A percentile compares a stretch with the other conserved stretches of the same genome.
phyloP scores from a whole-genome alignment of 495 filamentous ascomycete species.

The Penicillium parvum region DNA sequence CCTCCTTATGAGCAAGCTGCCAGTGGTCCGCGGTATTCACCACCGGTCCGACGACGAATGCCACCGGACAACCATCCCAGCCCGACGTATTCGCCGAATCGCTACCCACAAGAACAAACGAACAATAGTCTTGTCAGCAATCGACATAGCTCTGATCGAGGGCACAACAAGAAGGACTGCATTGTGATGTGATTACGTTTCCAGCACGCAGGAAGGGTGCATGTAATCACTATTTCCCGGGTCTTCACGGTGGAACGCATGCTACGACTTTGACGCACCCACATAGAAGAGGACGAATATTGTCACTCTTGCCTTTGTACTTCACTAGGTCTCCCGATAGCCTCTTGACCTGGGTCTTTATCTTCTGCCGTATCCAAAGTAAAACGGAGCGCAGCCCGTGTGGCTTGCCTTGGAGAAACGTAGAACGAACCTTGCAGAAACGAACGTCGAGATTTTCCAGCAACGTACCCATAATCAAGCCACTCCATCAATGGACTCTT shows the following conservation, averaged over 20 bases:
- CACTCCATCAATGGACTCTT: too few species aligned
- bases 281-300: too few species aligned
- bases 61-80: too few species aligned
- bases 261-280: conserved; percentile 13
- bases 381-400: too few species aligned
- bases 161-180: conserved; percentile 37
- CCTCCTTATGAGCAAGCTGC: conserved; percentile 82
- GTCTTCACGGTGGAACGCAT: conserved; percentile 20
- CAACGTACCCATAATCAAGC: too few species aligned
- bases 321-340: background rate
- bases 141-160: conserved; percentile 23
- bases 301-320: too few species aligned
- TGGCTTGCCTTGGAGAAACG: too few species aligned
- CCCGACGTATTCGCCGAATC: conserved; percentile 34
- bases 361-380: too few species aligned
- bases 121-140: conserved; percentile 6
- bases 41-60: conserved; percentile 56
- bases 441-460: too few species aligned
- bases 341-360: too few species aligned
- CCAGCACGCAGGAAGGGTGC: background rate
- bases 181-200: conserved; percentile 39
- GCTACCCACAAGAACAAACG: conserved; percentile 11
- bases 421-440: too few species aligned
- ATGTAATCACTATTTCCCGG: background rate
- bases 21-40: conserved; percentile 56